Base-by-base conservation (phyloP, 225 moss, liverwort and hornwort species). In the Physcomitrium patens region DNA sequence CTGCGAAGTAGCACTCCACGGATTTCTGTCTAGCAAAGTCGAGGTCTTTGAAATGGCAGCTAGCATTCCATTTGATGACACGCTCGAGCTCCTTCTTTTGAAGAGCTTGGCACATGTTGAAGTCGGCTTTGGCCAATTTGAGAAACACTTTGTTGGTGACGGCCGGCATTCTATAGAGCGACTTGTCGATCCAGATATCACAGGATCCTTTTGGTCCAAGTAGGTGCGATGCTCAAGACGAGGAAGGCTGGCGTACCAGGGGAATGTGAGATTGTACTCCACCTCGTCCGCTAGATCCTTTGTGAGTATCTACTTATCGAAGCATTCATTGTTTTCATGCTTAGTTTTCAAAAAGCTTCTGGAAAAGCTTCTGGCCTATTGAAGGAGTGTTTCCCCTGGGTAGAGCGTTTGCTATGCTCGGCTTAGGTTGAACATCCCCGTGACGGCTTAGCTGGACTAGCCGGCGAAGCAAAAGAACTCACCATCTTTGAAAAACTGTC, bases 261-360 rank as follows among this genome's bases (percentile, higher is more conserved):
- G 85, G 9, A 79, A 85, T 27, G 47, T 69, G 60, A 88, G 69
- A 43, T 68, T 63, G 28, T 88, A 85, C 71, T 80, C 82, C 74
- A 88, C 84, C 90, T 95, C 92, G 27, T 89, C 92, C 5, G 84
- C 63, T 12, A 95, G 91, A 53, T 91, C 89, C 78, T 92, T 92
- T 54, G 84, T 80, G 50, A 94, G 73, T 52, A 89, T 91, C 94
- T 92, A 94, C 79, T 94, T 92, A 66, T 94, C 91, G 69, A 67
- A 71, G 77, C 87, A 91, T 52, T 91, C 82, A 14, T 80, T 47
- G 8, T 45, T 82, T 26, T 58, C 71, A 10, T 66, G 68, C 83
- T 88, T 92, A 22, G 46, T 65, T 16, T 65, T 63, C 15, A 95
- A 84, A 48, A 91, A 91, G n/a, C 7, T 68, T 47, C 55, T 43